phyloP scores from a whole-genome alignment of 805 yeast species.

The Yamadazyma scolyti region DNA sequence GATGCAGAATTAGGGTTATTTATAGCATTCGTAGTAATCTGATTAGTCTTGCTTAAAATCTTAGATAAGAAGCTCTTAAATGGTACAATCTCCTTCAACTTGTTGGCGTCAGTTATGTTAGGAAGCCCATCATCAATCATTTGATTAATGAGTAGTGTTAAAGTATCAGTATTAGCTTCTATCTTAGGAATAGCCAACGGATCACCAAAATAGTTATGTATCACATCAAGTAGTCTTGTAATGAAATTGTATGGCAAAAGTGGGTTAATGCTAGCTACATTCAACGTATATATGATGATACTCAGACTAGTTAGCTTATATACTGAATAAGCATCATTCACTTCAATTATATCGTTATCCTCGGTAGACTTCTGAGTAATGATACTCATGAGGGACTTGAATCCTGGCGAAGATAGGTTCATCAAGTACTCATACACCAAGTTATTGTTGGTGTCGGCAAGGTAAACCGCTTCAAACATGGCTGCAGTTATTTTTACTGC shows the following conservation, averaged over 20 bases:
- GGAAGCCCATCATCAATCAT: constrained; percentile 79
- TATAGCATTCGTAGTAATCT: constrained; percentile 24
- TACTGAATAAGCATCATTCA: constrained; percentile 27
- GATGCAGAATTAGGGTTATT: neutral
- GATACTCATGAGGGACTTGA: constrained; percentile 20
- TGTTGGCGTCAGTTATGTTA: constrained; percentile 65
- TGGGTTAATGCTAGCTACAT: constrained; percentile 38
- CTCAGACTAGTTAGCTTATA: constrained; percentile 19
- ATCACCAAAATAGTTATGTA: constrained; percentile 56
- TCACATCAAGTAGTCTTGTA: constrained; percentile 43
- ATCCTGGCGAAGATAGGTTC: constrained; percentile 28
- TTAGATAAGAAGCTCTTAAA: constrained; percentile 52
- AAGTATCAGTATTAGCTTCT: constrained; percentile 65
- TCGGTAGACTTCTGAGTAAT: constrained; percentile 4
- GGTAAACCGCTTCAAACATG: constrained; percentile 42
- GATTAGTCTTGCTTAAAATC: constrained; percentile 41
- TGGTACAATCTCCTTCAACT: constrained; percentile 68
- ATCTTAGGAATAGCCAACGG: constrained; percentile 58
- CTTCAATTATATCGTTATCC: constrained; percentile 20
- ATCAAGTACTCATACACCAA: constrained; percentile 35
- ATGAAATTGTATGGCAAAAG: constrained; percentile 54
- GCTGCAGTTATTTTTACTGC: constrained; percentile 40
- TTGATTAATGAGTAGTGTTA: constrained; percentile 69
- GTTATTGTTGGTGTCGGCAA: constrained; percentile 31
- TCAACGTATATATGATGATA: constrained; percentile 26